Evolutionary conservation across 495 filamentous ascomycete genomes (phyloP), one percentile per base, ranked within the genome.

Genomic region (Penicillium tannophilum): DNA sequence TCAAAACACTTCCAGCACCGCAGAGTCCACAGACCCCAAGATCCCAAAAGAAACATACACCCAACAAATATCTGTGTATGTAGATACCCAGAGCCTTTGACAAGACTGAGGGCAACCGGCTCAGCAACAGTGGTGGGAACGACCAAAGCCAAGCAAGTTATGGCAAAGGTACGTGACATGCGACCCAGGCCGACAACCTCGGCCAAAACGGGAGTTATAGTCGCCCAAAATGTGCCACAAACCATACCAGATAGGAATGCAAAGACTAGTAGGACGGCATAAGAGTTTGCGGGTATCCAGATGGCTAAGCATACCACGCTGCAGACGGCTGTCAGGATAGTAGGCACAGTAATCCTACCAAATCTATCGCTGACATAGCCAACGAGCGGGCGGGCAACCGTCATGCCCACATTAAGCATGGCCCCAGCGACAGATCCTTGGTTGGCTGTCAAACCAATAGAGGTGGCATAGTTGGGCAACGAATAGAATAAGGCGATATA

Each of bases 401-500:
- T 83, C 71, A 84, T 81, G 43, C 85, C 79, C 62, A 90, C 63
- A 59, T 90, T 92, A 52, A 92, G 75, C 30, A 91, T 69, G 0
- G 90, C 90, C 2, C 81, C 82, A 4, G 88, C 77, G 16, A 88
- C 70, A 1, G 86, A 85, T 6, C 84, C 89, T 63, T 92, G 88
- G 10, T 72, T 71, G 0, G 82, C 68, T 10, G 72, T 78, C 23
- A 93, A 76, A 5, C 90, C 89, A 33, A 91, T 78, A 2, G 77
- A 77, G 33, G 72, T 66, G 2, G 86, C 86, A 69, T 89, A 93
- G 59, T 88, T 85, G 3, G 88, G 82, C 42, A 93, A 77, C 19
- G 86, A 88, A 72, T 88, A 93, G 19, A 91, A 70, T 4, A 93
- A 75, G 12, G 86, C 85, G 42, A 90, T 77, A 63, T 91, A 93